A percentile compares a stretch with the other conserved stretches of the same genome.
Conservation (phyloP, 192 early-diverging fungal species). For the Dimargaris xerosporica region DNA sequence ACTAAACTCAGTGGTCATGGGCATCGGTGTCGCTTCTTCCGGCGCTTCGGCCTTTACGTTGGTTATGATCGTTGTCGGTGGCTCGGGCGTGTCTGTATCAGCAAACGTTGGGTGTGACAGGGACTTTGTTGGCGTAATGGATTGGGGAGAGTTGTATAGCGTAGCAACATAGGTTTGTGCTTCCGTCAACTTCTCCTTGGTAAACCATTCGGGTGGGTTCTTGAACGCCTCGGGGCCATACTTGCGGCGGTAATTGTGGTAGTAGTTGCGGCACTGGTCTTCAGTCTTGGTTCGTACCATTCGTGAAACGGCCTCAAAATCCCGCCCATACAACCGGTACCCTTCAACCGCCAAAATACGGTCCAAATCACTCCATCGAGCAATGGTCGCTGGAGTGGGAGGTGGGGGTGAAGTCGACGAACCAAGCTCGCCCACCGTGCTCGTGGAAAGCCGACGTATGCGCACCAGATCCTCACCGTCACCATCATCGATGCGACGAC, state of each 20-base stretch:
- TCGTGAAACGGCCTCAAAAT: conserved; percentile 54
- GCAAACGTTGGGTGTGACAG: not conserved
- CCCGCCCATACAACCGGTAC: conserved; percentile 45
- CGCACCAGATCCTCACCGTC: conserved; percentile 14
- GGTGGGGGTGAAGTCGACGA: conserved; percentile 12
- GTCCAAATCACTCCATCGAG: conserved; percentile 42
- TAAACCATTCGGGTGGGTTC: conserved; percentile 11
- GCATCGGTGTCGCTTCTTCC: not conserved
- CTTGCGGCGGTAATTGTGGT: conserved; percentile 57
- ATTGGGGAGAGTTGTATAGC: not conserved
- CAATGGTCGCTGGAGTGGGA: conserved; percentile 14
- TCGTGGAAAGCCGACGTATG: no score
- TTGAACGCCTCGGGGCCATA: conserved; percentile 35
- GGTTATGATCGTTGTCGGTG: not conserved
- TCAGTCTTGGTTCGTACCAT: conserved; percentile 62
- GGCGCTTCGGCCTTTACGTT: not conserved
- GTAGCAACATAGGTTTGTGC: not conserved
- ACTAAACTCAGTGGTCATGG: not conserved
- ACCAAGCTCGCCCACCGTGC: not conserved
- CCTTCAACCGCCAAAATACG: conserved; percentile 41
- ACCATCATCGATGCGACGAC: conserved; percentile 11
- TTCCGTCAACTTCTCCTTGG: not conserved
- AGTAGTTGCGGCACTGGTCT: conserved; percentile 65
- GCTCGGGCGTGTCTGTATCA: not conserved
- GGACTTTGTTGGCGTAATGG: not conserved